Conservation (phyloP, 2,329 filamentous ascomycete genomes). For the Arthrobotrys entomopaga region DNA sequence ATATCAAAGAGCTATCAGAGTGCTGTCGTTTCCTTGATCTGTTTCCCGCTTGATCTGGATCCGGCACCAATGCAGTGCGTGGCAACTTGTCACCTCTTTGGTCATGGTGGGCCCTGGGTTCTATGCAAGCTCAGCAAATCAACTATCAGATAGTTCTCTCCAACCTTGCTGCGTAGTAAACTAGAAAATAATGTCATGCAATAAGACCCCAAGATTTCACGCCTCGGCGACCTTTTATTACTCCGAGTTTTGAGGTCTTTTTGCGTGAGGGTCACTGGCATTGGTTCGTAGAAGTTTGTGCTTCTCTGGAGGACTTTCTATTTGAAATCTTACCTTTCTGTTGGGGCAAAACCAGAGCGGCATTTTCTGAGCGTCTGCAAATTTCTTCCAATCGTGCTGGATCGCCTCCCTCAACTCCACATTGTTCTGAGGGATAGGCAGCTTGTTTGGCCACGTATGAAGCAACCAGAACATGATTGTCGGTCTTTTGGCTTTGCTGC, state of each 20-base stretch:
- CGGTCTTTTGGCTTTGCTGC: conserved; percentile 18
- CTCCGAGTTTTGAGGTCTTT: not conserved
- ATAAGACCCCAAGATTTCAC: conserved; percentile 25
- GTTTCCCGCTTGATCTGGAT: conserved; percentile 19
- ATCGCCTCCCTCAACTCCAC: conserved; percentile 28
- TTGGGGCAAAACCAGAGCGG: conserved; percentile 10
- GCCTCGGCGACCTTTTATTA: conserved; percentile 41
- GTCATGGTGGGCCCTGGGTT: conserved; percentile 16
- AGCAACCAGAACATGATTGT: conserved; percentile 30
- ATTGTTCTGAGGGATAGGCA: conserved; percentile 30
- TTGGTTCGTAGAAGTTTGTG: not conserved
- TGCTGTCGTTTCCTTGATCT: conserved; percentile 38
- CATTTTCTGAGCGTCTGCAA: conserved; percentile 17
- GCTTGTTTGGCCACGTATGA: conserved; percentile 49
- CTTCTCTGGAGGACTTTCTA: not conserved
- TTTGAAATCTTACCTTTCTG: conserved; percentile 37
- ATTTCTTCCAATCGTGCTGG: conserved; percentile 15
- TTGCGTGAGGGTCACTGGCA: not conserved
- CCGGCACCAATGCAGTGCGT: conserved; percentile 36
- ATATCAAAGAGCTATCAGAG: conserved; percentile 46
- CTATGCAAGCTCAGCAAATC: conserved; percentile 49
- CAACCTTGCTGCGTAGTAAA: conserved; percentile 21
- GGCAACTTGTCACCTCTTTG: conserved; percentile 25
- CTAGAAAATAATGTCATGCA: conserved; percentile 32
- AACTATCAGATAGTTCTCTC: conserved; percentile 29